These are phyloP conservation scores for Millerozyma miso DNA, from an alignment of 805 yeast species.

Conservation along the genomic window DNA sequence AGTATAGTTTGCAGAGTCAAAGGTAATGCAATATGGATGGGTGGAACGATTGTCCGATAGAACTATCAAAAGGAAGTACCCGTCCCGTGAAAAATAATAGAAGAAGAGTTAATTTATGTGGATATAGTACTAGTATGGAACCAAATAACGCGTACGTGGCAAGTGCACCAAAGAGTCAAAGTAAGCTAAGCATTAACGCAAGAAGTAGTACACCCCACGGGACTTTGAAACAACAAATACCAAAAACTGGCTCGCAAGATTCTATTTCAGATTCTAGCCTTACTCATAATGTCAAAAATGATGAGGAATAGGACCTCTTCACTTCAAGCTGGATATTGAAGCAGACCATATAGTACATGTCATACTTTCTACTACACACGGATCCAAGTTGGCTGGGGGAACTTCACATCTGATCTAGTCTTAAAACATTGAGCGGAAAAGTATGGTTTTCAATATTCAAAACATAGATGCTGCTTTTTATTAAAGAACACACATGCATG, in stretches of 20 bases:
- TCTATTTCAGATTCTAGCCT: no score
- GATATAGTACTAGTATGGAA: background rate
- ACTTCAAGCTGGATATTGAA: no score
- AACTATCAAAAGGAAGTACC: slow-evolving; percentile 4
- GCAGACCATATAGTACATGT: no score
- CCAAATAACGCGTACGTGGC: background rate
- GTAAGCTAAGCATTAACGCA: background rate
- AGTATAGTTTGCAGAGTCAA: background rate
- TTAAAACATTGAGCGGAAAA: no score
- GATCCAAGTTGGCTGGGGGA: no score
- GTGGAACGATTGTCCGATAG: slow-evolving; percentile 62
- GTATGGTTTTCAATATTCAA: no score
- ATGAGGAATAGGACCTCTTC: no score
- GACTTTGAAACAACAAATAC: background rate
- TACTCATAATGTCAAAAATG: no score
- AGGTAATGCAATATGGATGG: slow-evolving; percentile 30
- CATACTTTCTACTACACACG: no score
- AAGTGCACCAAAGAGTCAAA: background rate
- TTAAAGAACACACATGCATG: no score
- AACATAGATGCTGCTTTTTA: no score
- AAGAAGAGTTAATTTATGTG: background rate
- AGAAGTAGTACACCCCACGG: background rate
- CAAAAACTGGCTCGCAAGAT: background rate
- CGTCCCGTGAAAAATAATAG: background rate
- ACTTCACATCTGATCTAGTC: no score